phyloP scores from a whole-genome alignment of 148 eudicot genomes.

The Vaccinium darrowii region DNA sequence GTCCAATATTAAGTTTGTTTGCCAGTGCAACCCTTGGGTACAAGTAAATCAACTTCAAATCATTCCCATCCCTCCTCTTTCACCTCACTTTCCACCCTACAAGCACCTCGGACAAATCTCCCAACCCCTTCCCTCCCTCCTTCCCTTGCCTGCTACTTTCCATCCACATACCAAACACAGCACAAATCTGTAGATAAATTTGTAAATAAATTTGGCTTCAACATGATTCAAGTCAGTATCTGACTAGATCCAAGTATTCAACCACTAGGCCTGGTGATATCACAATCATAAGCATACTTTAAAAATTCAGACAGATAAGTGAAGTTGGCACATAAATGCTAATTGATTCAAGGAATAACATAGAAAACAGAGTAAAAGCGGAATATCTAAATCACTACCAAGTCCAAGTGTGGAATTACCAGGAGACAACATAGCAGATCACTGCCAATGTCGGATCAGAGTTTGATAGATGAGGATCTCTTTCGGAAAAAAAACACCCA shows the following conservation, averaged over 20 bases:
- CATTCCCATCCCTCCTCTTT: neutral
- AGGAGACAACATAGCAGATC: constrained; percentile 71
- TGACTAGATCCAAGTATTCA: neutral
- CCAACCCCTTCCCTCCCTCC: neutral
- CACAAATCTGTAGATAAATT: no score
- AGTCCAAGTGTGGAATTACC: constrained; percentile 45
- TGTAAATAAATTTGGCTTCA: neutral
- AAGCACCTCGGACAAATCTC: neutral
- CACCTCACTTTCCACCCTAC: neutral
- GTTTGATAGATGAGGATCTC: constrained; percentile 42
- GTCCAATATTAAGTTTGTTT: neutral
- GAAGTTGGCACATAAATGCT: neutral
- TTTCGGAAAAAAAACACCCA: constrained; percentile 76
- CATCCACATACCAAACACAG: neutral
- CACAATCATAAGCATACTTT: neutral
- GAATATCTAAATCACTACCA: no score
- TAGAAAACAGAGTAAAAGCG: no score
- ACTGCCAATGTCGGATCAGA: constrained; percentile 61
- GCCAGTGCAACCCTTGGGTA: neutral
- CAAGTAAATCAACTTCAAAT: neutral
- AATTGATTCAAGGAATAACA: neutral
- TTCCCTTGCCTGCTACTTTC: neutral
- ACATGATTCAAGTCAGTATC: neutral
- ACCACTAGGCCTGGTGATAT: neutral
- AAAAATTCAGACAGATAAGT: neutral